These are phyloP conservation scores for Alternaria triticina DNA, from an alignment of 2,329 filamentous ascomycete genomes.

Conservation along the genomic window DNA sequence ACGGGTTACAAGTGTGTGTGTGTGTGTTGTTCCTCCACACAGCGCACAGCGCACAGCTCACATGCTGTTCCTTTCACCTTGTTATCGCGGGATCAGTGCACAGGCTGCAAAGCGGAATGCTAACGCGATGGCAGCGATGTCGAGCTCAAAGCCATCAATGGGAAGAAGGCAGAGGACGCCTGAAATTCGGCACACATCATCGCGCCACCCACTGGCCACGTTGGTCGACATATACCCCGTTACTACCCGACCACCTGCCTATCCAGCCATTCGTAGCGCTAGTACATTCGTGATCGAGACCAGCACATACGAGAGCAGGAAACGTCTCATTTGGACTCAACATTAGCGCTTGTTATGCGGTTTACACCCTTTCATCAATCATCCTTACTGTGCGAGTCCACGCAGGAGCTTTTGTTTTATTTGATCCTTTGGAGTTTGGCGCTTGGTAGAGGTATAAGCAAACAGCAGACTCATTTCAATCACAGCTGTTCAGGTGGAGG, in stretches of 20 bases:
- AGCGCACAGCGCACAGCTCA: constrained; percentile 17
- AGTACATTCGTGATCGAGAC: background rate
- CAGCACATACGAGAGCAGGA: background rate
- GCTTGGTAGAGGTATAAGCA: background rate
- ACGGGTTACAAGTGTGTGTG: background rate
- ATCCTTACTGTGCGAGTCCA: background rate
- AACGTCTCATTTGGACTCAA: background rate
- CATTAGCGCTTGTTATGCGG: constrained; percentile 1
- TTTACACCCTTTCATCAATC: constrained; percentile 1
- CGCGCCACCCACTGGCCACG: constrained; percentile 1
- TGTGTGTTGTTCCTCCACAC: constrained; percentile 3
- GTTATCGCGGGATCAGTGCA: background rate
- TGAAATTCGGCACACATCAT: background rate
- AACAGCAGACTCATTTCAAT: background rate
- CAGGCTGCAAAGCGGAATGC: constrained; percentile 3
- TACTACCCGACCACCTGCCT: constrained; percentile 13
- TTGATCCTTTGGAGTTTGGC: background rate
- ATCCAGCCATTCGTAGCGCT: background rate
- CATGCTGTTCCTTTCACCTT: constrained; percentile 2
- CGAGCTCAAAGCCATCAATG: constrained; percentile 69
- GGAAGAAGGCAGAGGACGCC: constrained; percentile 50
- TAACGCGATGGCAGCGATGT: constrained; percentile 63
- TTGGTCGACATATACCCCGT: constrained; percentile 14
- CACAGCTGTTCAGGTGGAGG: background rate
- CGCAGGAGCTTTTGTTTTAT: background rate